Evolutionary conservation across 768 basidiomycete species (phyloP).

Genomic region (Mycena filopes): DNA sequence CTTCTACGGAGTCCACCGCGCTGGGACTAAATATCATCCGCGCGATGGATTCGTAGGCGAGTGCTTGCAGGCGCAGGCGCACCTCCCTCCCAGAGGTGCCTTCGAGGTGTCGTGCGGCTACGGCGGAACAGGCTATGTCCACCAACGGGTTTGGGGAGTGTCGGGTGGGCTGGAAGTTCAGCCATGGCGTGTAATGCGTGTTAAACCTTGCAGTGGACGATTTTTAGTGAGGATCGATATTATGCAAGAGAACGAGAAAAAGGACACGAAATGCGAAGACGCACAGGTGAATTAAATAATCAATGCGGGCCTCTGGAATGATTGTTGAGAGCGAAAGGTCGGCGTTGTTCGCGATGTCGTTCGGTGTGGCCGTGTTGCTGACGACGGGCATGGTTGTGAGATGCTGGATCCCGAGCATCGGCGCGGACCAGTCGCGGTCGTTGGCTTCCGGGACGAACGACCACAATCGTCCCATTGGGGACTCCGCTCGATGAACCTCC

Average conservation of each 20-base stretch:
- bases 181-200: constrained; percentile 27
- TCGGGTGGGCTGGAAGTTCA: constrained; percentile 28
- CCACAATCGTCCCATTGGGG: too few species aligned
- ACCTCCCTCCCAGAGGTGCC: not conserved
- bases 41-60: constrained; percentile 18
- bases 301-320: constrained; percentile 17
- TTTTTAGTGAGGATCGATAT: too few species aligned
- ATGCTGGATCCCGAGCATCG: constrained; percentile 29
- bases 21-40: constrained; percentile 23
- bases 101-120: constrained; percentile 27
- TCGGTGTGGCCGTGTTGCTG: not conserved
- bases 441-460: constrained; percentile 1
- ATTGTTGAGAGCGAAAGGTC: constrained; percentile 16
- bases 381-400: not conserved
- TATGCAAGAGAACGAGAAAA: not conserved
- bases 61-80: constrained; percentile 19
- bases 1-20: constrained; percentile 12
- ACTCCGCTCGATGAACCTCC: too few species aligned
- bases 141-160: constrained; percentile 25
- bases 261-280: not conserved
- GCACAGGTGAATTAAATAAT: constrained; percentile 23
- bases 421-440: constrained; percentile 39
- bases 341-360: constrained; percentile 3
- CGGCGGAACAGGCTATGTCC: constrained; percentile 25
- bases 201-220: constrained; percentile 17